Conservation (phyloP, 1,284 basidiomycete species). For the Flammula alnicola region DNA sequence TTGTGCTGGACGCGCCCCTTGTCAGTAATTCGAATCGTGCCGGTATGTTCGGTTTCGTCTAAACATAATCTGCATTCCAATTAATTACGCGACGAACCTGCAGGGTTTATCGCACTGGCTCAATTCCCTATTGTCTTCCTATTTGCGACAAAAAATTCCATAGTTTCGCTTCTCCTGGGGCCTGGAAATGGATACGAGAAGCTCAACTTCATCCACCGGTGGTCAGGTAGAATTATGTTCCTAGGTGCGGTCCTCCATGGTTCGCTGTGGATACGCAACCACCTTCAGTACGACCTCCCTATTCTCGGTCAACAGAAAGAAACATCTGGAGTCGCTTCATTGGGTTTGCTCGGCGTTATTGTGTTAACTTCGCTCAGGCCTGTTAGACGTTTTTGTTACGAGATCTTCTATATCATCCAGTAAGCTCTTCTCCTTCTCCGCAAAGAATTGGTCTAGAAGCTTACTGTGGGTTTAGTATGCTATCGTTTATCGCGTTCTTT, state of each 20-base stretch:
- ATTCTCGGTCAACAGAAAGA: constrained; percentile 72
- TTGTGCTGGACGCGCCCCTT: constrained; percentile 55
- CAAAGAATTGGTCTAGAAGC: not conserved
- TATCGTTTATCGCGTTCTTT: constrained; percentile 76
- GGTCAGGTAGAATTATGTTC: constrained; percentile 73
- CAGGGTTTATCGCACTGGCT: constrained; percentile 25
- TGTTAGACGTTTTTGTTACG: constrained; percentile 39
- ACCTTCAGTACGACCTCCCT: constrained; percentile 53
- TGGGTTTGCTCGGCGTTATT: constrained; percentile 57
- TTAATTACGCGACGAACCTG: constrained; percentile 24
- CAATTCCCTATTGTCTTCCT: constrained; percentile 81
- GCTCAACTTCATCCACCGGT: constrained; percentile 80
- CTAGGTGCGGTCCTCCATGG: constrained; percentile 70
- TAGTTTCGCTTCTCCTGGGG: constrained; percentile 70
- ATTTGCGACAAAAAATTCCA: constrained; percentile 77
- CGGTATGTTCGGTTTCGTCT: constrained; percentile 40
- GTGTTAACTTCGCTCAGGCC: constrained; percentile 45
- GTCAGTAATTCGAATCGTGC: constrained; percentile 70
- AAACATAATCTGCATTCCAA: constrained; percentile 31
- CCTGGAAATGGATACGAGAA: constrained; percentile 78
- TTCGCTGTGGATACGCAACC: constrained; percentile 71
- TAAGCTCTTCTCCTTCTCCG: constrained; percentile 25
- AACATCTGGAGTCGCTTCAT: constrained; percentile 65
- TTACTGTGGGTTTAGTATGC: constrained; percentile 39
- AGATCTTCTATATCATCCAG: constrained; percentile 44